Base-by-base conservation (phyloP, 192 early-diverging fungal genomes). In the Entophlyctis luteolus region DNA sequence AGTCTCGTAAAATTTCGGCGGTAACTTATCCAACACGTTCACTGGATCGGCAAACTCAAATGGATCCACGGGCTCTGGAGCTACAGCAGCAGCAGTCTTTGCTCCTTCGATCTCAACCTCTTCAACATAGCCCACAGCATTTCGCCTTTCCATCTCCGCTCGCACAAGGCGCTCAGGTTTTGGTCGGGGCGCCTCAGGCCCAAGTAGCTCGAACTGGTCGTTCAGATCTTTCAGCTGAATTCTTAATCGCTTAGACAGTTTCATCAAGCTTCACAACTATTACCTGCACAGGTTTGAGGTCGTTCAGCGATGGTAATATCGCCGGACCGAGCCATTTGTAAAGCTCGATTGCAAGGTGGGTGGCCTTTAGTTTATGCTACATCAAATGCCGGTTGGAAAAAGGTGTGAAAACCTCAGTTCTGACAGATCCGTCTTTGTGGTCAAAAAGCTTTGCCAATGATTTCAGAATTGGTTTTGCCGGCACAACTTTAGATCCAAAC, bases 321-420 rank as follows among this genome's bases (percentile, higher is more conserved):
- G 93, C 93, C 37, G 83, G 80, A 22, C 93, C 89, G 53, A 99
- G 84, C 93, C 93, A 99, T 39, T 90, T 84, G 68, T 93, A 98
- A 55, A 99, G 71, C 78, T 98, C 96, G 38, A 95, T 76, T 0
- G 89, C 81, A 48, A 98, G 73, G 12, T 69, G 67, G 25, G 81
- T 82, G 31, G 78, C 83, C 87, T 88, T 33, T 12, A 54, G 25
- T 67, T 38, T 36, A 28, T 49, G 25, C 28, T 48, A 16, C 48
- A 67, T 31, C 67, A 71, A 33, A 55, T 62, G 18, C 56, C 57
- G 32, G 46, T 20, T 25, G 47, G 23, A 60, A 75, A n/a, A 48
- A 34, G 12, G 35, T 22, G n/a, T 20, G 16, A 35, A 14, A 27
- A 92, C 90, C 81, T 99, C 97, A 14, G 81, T 81, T 47, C 97